Conservation (phyloP, 2,329 filamentous ascomycete species). For the Didymella glomerata region DNA sequence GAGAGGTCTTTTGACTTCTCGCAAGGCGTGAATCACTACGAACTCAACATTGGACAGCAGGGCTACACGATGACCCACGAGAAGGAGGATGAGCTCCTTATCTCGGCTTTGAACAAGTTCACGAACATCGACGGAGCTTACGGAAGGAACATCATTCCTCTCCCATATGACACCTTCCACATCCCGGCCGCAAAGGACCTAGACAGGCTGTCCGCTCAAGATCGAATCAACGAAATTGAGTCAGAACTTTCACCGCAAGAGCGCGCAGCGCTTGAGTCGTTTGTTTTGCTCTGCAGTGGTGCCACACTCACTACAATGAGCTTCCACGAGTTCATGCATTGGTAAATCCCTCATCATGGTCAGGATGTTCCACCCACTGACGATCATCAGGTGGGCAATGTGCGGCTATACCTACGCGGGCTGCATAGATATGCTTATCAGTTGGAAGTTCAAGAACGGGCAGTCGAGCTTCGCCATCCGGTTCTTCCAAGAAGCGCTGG, state of each 20-base stretch:
- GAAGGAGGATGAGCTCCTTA: constrained; percentile 38
- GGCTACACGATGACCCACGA: constrained; percentile 53
- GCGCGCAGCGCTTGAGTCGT: constrained; percentile 52
- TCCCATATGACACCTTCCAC: constrained; percentile 49
- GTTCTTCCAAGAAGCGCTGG: constrained; percentile 57
- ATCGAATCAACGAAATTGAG: constrained; percentile 55
- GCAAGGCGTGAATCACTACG: constrained; percentile 55
- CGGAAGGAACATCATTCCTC: constrained; percentile 53
- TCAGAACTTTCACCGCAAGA: constrained; percentile 54
- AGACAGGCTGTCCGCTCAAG: constrained; percentile 46
- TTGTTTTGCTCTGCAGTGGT: constrained; percentile 56
- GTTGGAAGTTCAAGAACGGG: constrained; percentile 45
- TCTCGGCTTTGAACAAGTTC: constrained; percentile 52
- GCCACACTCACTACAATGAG: constrained; percentile 55
- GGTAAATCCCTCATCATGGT: constrained; percentile 30
- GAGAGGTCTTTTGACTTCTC: constrained; percentile 53
- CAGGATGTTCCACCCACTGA: background rate
- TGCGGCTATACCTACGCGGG: constrained; percentile 46
- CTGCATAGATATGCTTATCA: constrained; percentile 54
- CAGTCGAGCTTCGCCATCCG: constrained; percentile 58
- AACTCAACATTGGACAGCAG: constrained; percentile 45
- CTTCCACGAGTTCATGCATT: constrained; percentile 60
- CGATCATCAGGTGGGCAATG: constrained; percentile 34
- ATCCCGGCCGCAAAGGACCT: constrained; percentile 17
- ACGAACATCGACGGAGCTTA: constrained; percentile 57